phyloP scores from a whole-genome alignment of 805 yeast genomes.

The Diddensiella caesifluorescens region DNA sequence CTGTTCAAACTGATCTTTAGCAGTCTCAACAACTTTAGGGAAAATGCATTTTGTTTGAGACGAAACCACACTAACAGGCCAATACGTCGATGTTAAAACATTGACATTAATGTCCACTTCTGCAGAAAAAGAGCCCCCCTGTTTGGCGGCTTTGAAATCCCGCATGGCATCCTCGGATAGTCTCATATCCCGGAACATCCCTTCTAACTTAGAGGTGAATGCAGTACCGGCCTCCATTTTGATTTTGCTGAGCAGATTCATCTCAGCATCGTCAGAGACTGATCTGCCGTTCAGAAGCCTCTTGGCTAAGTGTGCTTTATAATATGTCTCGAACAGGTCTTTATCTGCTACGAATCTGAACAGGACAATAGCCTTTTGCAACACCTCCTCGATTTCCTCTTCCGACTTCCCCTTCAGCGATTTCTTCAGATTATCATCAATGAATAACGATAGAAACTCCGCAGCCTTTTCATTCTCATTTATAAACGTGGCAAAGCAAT shows the following conservation, averaged over 20 bases:
- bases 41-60: conserved; percentile 23
- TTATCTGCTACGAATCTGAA: conserved; percentile 72
- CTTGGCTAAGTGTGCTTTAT: conserved; percentile 81
- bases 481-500: conserved; percentile 57
- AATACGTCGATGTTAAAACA: conserved; percentile 55
- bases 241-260: conserved; percentile 57
- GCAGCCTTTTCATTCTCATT: conserved; percentile 45
- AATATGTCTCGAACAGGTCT: conserved; percentile 78
- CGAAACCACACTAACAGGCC: conserved; percentile 55
- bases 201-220: conserved; percentile 72
- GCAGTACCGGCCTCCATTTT: conserved; percentile 75
- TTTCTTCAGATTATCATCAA: conserved; percentile 54
- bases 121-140: conserved; percentile 21
- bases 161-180: conserved; percentile 45
- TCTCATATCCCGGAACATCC: conserved; percentile 79
- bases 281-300: conserved; percentile 52
- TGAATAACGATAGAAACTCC: conserved; percentile 51
- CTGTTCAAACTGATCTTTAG: conserved; percentile 44
- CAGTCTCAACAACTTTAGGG: conserved; percentile 41
- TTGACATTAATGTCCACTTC: conserved; percentile 42
- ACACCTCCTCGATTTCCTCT: conserved; percentile 41
- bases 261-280: conserved; percentile 58
- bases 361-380: conserved; percentile 54
- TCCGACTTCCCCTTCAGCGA: conserved; percentile 43
- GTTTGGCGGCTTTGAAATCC: conserved; percentile 34